Conservation (phyloP, 179 eudicot species). For the Corrigiola litoralis region DNA sequence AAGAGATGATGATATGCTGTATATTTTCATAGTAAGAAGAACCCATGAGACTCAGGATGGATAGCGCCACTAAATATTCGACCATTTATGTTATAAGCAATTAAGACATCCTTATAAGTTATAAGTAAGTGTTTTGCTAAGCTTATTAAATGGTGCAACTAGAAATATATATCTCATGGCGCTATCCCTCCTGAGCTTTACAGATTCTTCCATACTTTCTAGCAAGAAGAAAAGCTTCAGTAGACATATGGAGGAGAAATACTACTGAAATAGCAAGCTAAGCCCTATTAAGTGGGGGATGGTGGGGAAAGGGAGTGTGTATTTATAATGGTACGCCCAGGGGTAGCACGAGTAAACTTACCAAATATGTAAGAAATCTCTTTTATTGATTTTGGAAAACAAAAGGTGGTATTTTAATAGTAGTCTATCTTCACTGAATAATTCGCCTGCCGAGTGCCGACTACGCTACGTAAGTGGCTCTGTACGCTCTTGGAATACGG, state of each 20-base stretch:
- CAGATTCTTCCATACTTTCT: constrained; percentile 39
- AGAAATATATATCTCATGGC: too few species aligned
- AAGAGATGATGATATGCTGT: too few species aligned
- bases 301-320: constrained; percentile 18
- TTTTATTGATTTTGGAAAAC: constrained; percentile 1
- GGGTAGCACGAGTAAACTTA: constrained; percentile 13
- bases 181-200: constrained; percentile 92
- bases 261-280: too few species aligned
- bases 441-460: constrained; percentile 29
- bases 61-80: constrained; percentile 50
- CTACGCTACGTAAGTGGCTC: constrained; percentile 23
- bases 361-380: too few species aligned
- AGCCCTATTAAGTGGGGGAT: not conserved
- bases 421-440: too few species aligned
- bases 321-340: constrained; percentile 10
- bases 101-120: not conserved
- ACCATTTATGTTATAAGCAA: too few species aligned
- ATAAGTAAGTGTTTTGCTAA: too few species aligned
- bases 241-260: not conserved
- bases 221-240: not conserved
- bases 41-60: constrained; percentile 49
- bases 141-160: too few species aligned
- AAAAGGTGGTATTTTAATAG: not conserved
- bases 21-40: constrained; percentile 27
- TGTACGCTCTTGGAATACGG: constrained; percentile 15